These are phyloP conservation scores for Betula pendula DNA, from an alignment of 306 rosid species.

Conservation along the genomic window DNA sequence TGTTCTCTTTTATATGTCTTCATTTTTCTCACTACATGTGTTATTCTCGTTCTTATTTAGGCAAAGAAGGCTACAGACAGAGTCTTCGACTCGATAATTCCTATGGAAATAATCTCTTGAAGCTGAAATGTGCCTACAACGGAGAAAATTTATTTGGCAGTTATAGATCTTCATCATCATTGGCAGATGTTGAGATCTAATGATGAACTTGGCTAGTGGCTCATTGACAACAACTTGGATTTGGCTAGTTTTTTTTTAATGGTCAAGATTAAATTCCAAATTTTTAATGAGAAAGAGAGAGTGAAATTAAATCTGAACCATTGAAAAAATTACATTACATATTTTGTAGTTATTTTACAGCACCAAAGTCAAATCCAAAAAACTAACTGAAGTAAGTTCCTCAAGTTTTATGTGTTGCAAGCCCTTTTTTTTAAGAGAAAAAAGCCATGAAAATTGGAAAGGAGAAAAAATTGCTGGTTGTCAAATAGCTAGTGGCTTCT, in stretches of 20 bases:
- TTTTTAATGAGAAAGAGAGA: no score
- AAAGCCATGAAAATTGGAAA: constrained; percentile 35
- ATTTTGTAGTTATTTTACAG: no score
- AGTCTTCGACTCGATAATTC: constrained; percentile 37
- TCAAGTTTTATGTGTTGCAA: no score
- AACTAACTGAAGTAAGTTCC: no score
- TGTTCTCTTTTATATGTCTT: background rate
- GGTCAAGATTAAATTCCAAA: no score
- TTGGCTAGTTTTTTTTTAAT: no score
- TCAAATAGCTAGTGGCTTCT: no score
- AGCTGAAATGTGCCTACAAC: background rate
- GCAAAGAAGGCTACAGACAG: constrained; percentile 57
- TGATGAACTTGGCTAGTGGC: background rate
- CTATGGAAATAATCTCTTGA: constrained; percentile 30
- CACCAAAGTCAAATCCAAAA: no score
- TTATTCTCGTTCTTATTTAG: constrained; percentile 30
- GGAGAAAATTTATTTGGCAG: background rate
- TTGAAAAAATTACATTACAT: no score
- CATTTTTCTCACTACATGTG: background rate
- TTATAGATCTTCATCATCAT: no score
- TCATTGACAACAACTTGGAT: background rate
- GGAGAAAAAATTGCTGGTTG: background rate
- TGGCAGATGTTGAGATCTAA: background rate
- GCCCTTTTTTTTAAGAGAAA: background rate
- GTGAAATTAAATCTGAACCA: no score